Conservation (phyloP, 1,284 basidiomycete species). For the Ustilago hordei region DNA sequence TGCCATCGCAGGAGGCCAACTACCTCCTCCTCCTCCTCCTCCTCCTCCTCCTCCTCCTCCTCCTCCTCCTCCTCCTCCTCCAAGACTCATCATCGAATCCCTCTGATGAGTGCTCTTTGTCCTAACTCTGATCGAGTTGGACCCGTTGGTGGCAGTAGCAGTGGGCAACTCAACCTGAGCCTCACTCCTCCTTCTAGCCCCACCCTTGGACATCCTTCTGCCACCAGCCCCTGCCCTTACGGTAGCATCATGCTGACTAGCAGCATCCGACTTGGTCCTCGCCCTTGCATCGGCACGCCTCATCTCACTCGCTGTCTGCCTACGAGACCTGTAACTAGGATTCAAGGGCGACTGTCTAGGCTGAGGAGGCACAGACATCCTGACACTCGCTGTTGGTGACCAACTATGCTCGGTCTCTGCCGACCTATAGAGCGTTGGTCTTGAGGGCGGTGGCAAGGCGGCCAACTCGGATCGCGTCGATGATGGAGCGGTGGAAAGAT, state of each 20-base stretch:
- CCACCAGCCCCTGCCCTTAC: conserved; percentile 13
- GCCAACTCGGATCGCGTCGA: conserved; percentile 3
- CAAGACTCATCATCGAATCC: conserved; percentile 33
- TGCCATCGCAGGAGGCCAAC: conserved; percentile 3
- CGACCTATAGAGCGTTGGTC: conserved; percentile 23
- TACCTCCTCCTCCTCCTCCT: background rate
- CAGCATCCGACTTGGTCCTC: conserved; percentile 30
- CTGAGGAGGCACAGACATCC: conserved; percentile 28
- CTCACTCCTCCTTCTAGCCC: conserved; percentile 34
- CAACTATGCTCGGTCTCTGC: conserved; percentile 24
- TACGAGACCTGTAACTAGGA: conserved; percentile 16
- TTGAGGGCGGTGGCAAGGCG: background rate
- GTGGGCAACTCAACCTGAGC: conserved; percentile 28
- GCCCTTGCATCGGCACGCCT: conserved; percentile 1
- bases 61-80: background rate
- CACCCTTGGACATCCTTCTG: conserved; percentile 12
- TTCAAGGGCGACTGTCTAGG: conserved; percentile 33
- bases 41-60: too few relatives aligned
- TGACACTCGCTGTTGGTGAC: conserved; percentile 25
- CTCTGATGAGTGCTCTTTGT: background rate
- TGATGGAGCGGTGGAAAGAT: conserved; percentile 35
- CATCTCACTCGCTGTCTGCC: conserved; percentile 25
- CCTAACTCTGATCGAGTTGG: conserved; percentile 8
- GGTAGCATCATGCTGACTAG: conserved; percentile 11
- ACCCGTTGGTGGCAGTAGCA: background rate